Evolutionary conservation across 805 yeast genomes (phyloP).

Genomic region (Torulaspora indica): DNA sequence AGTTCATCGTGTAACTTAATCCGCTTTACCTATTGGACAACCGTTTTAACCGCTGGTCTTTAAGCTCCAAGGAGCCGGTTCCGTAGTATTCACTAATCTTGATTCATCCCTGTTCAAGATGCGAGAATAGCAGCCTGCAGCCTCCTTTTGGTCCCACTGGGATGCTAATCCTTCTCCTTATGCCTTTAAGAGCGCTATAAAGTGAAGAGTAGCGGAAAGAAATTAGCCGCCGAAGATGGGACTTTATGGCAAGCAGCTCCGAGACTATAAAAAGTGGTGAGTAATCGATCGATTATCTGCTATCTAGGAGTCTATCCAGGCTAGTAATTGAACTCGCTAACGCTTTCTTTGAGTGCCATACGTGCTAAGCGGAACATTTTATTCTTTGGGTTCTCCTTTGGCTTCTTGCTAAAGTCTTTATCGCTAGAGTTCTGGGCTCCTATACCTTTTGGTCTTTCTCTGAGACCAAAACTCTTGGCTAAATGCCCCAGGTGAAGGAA

Average conservation of each 20-base stretch:
- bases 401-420: constrained; percentile 20
- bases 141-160: too few species aligned
- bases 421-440: constrained; percentile 41
- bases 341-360: constrained; percentile 56
- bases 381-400: constrained; percentile 51
- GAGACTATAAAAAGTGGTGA: background rate
- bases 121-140: too few species aligned
- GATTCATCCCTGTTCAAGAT: too few species aligned
- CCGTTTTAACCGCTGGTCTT: too few species aligned
- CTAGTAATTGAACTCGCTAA: constrained; percentile 66
- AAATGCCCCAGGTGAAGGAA: constrained; percentile 88
- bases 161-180: too few species aligned
- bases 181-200: background rate
- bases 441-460: constrained; percentile 87
- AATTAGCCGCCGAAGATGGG: background rate
- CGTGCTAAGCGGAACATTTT: constrained; percentile 74
- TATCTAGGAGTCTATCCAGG: background rate
- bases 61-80: too few species aligned
- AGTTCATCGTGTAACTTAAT: too few species aligned
- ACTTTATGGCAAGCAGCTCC: too few species aligned
- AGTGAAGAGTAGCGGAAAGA: background rate
- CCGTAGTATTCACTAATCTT: too few species aligned
- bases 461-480: constrained; percentile 88
- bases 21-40: too few species aligned
- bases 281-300: background rate